Percentiles rank a stretch among this genome's conserved stretches.
These are phyloP conservation scores for Rhizophora apiculata DNA, from an alignment of 345 rosid genomes.

Conservation along the genomic window DNA sequence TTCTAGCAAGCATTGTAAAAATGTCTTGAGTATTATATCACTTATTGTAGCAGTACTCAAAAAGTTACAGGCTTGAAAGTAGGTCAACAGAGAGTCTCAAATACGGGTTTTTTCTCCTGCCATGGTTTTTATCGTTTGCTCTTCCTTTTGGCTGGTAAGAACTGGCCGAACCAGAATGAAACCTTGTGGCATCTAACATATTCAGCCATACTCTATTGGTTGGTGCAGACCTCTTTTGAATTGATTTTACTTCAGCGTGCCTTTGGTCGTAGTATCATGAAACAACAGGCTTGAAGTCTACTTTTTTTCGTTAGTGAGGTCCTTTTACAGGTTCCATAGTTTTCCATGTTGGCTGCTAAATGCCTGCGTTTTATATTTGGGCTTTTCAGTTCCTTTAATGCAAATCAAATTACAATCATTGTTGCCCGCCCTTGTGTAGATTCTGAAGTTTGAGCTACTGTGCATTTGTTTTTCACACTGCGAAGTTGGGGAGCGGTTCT, in stretches of 20 bases:
- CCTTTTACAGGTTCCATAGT: not conserved
- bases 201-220: not conserved
- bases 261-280: slow-evolving; percentile 13
- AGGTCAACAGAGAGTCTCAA: not conserved
- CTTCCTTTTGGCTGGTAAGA: not conserved
- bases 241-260: not conserved
- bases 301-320: not conserved
- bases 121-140: not conserved
- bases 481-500: slow-evolving; percentile 9
- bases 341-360: slow-evolving; percentile 6
- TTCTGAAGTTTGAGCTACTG: slow-evolving; percentile 33
- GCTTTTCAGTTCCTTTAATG: not conserved
- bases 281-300: slow-evolving; percentile 13
- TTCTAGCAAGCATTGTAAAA: not conserved
- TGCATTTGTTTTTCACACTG: slow-evolving; percentile 1
- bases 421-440: slow-evolving; percentile 21
- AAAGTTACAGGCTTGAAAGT: not conserved
- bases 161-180: not conserved
- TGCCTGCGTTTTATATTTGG: not conserved
- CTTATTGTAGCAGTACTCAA: not conserved
- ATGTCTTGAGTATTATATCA: not conserved
- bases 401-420: not conserved
- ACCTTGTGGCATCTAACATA: not conserved
- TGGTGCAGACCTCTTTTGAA: not conserved
- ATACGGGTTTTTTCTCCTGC: not conserved